Percentiles rank a stretch among this genome's conserved stretches.
phyloP scores from a whole-genome alignment of 768 basidiomycete genomes.

The Naematelia aurantialba region DNA sequence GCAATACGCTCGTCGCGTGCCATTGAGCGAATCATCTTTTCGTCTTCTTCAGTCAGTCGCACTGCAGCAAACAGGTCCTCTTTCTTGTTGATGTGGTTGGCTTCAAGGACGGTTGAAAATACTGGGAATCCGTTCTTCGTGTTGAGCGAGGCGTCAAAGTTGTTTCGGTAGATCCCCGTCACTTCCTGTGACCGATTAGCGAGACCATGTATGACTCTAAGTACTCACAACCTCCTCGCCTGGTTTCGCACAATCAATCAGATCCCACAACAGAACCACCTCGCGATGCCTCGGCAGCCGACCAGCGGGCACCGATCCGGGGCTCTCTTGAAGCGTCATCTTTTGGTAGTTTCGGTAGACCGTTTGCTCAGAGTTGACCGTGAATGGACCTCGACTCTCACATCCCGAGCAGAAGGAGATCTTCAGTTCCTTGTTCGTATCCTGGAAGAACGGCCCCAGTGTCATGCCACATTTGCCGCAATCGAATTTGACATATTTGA shows the following conservation, averaged over 20 bases:
- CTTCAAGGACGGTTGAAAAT: slow-evolving; percentile 96
- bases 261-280: slow-evolving; percentile 93
- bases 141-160: slow-evolving; percentile 96
- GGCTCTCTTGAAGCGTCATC: slow-evolving; percentile 97
- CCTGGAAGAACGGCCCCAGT: slow-evolving; percentile 96
- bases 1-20: slow-evolving; percentile 89
- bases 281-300: slow-evolving; percentile 95
- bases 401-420: slow-evolving; percentile 93
- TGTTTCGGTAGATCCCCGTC: slow-evolving; percentile 96
- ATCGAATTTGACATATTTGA: slow-evolving; percentile 99
- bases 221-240: slow-evolving; percentile 88
- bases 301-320: slow-evolving; percentile 95
- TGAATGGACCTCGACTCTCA: slow-evolving; percentile 90
- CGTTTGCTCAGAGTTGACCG: slow-evolving; percentile 94
- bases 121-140: slow-evolving; percentile 99
- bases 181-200: slow-evolving; percentile 66
- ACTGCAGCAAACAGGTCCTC: slow-evolving; percentile 99
- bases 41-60: slow-evolving; percentile 93
- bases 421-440: slow-evolving; percentile 86
- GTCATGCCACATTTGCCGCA: slow-evolving; percentile 91
- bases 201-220: not conserved
- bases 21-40: slow-evolving; percentile 80
- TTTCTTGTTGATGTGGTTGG: slow-evolving; percentile 98
- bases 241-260: slow-evolving; percentile 96
- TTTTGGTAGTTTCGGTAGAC: slow-evolving; percentile 98